Evolutionary conservation across 2,329 filamentous ascomycete species (phyloP), one percentile per base, ranked within the genome.

Genomic region (Cytospora paraplurivora): DNA sequence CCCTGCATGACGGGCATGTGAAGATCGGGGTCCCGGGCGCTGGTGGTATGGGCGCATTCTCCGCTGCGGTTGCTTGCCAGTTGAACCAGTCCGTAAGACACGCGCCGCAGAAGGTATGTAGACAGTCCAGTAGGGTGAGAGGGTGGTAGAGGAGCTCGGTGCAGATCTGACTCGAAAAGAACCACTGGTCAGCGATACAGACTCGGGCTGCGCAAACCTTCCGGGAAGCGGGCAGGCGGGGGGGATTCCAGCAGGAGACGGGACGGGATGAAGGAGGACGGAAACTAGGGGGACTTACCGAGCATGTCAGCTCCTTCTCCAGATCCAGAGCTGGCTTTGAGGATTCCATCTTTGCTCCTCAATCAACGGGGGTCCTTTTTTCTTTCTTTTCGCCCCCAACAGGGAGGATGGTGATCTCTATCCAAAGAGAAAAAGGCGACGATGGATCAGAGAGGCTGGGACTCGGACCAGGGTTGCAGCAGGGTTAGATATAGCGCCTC

Each of bases 61-160:
- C 84, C 51, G 83, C 84, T 15, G 82, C 81, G 35, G 82, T 80
- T 44, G 88, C 88, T 75, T 97, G 92, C 76, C 88, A 95, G 67
- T 82, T 80, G 74, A 98, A 99, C 95, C 95, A 99, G 79, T 96
- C 92, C 76, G 96, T 97, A 64, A 98, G 77, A 74, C 95, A 99
- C 47, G 91, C 90, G 68, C 93, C 95, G 80, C 95, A 99, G 77
- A 96, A 99, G 53, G 94, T 97, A 78, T 97, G 93, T 52, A 97
- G 85, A 74, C 93, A 97, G 80, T 97, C 92, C 75, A 97, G 90
- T 56, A 96, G 87, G 34, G 93, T 96, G 68, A 96, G 84, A 38
- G 93, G 93, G 75, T 96, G 91, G 78, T 92, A 96, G 67, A 97
- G 87, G 68, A 97, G 85, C 76, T 98, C 95, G 70, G 94, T 96